Conservation (phyloP, 805 yeast genomes). For the Starmera quercuum region DNA sequence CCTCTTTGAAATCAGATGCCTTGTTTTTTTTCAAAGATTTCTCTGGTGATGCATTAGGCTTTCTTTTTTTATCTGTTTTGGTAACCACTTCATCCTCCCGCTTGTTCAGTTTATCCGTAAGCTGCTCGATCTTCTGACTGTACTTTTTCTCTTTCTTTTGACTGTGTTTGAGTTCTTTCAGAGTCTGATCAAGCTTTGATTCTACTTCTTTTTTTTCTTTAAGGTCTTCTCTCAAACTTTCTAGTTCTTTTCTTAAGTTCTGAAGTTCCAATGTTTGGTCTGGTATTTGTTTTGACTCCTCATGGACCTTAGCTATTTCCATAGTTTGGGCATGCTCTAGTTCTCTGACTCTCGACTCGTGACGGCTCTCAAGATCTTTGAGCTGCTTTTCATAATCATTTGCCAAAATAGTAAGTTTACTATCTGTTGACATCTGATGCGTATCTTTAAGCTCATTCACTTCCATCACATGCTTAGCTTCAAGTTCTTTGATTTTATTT, state of each 20-base stretch:
- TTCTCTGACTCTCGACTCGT: neutral
- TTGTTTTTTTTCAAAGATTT: neutral
- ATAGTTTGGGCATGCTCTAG: neutral
- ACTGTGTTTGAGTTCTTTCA: conserved; percentile 6
- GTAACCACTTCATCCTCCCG: too few relatives aligned
- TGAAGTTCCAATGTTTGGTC: conserved; percentile 1
- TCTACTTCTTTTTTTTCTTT: conserved; percentile 1
- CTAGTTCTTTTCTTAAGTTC: conserved; percentile 1
- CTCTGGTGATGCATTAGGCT: conserved; percentile 3
- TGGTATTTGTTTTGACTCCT: neutral
- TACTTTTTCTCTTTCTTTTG: conserved; percentile 10
- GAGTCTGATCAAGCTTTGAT: conserved; percentile 4
- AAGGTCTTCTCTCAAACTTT: neutral
- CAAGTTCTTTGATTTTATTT: conserved; percentile 28
- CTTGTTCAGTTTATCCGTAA: conserved; percentile 5
- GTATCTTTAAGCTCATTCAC: conserved; percentile 25
- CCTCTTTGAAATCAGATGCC: conserved; percentile 5
- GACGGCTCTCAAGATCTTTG: conserved; percentile 2
- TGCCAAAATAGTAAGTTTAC: conserved; percentile 23
- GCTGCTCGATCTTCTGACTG: conserved; percentile 7
- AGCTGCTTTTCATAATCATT: conserved; percentile 25
- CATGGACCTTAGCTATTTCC: too few relatives aligned
- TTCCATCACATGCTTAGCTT: conserved; percentile 23
- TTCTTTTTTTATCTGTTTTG: conserved; percentile 10
- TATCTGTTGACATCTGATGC: conserved; percentile 19